These are phyloP conservation scores for Oryza rufipogon DNA, from an alignment of 176 grass and related monocot species.

Conservation along the genomic window DNA sequence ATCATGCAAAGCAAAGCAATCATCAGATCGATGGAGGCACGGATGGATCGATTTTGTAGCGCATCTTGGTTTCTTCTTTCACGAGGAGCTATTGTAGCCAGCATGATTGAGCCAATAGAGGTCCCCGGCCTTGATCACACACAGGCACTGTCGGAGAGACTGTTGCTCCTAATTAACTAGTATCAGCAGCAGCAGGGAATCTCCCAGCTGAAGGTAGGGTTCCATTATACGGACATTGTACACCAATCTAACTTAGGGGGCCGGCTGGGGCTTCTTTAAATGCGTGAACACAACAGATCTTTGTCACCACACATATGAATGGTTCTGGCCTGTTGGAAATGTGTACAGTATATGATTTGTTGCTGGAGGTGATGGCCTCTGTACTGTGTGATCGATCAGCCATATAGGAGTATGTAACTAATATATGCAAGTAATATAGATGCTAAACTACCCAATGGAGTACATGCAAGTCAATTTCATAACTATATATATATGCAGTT, in stretches of 20 bases:
- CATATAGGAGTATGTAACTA: neutral
- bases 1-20: neutral
- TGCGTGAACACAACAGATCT: constrained; percentile 21
- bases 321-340: neutral
- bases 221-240: neutral
- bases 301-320: constrained; percentile 14
- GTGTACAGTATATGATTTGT: neutral
- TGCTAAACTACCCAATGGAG: too few relatives aligned
- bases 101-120: constrained; percentile 27
- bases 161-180: too few relatives aligned
- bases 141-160: neutral
- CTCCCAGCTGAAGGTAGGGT: constrained; percentile 22
- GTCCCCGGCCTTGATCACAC: constrained; percentile 7
- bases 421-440: neutral
- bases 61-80: constrained; percentile 49
- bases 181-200: constrained; percentile 17
- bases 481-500: too few relatives aligned
- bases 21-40: neutral
- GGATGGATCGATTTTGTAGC: neutral
- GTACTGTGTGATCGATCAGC: neutral
- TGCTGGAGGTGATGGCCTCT: neutral
- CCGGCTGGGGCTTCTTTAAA: constrained; percentile 36
- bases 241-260: neutral
- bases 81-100: constrained; percentile 39
- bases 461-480: too few relatives aligned